A percentile compares a stretch with the other conserved stretches of the same genome.
phyloP scores from a whole-genome alignment of 148 eudicot genomes.

The Amaranthus cruentus region DNA sequence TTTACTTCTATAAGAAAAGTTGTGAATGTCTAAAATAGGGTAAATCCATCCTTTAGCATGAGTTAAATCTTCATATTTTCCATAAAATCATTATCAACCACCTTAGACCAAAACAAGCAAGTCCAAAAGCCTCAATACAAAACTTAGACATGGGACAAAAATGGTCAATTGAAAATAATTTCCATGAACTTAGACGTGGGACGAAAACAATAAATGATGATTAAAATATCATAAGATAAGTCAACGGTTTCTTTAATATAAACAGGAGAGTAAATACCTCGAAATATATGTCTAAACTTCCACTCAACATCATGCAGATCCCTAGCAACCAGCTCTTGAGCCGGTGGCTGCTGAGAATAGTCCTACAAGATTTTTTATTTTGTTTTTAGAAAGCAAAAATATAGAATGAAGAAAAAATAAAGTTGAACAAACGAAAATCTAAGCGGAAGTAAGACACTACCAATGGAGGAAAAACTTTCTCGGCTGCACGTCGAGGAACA shows the following conservation, averaged over 20 bases:
- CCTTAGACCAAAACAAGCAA: too few species aligned
- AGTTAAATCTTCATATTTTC: too few species aligned
- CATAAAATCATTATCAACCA: too few species aligned
- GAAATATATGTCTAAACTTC: constrained; percentile 95
- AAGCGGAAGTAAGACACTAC: constrained; percentile 29
- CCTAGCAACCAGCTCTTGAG: constrained; percentile 92
- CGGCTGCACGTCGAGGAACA: constrained; percentile 99
- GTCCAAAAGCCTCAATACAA: too few species aligned
- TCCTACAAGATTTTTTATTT: constrained; percentile 40
- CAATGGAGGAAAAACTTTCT: constrained; percentile 98
- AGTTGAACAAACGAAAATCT: neutral
- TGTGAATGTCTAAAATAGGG: too few species aligned
- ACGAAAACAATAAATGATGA: too few species aligned
- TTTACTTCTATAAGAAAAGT: too few species aligned
- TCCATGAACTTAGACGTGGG: too few species aligned
- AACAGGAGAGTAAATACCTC: constrained; percentile 45
- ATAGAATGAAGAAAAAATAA: neutral
- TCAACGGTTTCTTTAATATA: neutral
- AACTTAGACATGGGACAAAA: too few species aligned
- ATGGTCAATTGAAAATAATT: too few species aligned
- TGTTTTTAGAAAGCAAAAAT: neutral
- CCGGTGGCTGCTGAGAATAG: constrained; percentile 91
- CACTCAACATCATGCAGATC: constrained; percentile 98
- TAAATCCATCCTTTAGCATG: too few species aligned
- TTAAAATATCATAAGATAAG: neutral